Conservation (phyloP, 73 alveolate genomes). For the Tetrahymena thermophila region DNA sequence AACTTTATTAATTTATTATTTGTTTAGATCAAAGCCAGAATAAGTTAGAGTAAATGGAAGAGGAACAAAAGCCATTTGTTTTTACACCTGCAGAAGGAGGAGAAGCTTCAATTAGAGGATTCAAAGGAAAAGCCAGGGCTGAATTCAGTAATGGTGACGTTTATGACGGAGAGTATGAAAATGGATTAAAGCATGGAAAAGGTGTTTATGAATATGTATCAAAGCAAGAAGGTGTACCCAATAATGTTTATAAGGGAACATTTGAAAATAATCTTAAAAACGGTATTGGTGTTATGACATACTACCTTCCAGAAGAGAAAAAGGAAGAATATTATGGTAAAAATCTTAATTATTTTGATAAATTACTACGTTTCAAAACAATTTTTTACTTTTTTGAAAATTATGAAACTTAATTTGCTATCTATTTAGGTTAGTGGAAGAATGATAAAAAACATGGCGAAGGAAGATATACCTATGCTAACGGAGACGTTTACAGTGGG, state of each 20-base stretch:
- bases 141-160: constrained; percentile 69
- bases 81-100: constrained; percentile 30
- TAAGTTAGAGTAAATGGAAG: background rate
- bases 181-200: constrained; percentile 52
- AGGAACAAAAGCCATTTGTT: background rate
- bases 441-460: constrained; percentile 80
- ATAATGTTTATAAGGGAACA: constrained; percentile 79
- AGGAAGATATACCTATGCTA: constrained; percentile 80
- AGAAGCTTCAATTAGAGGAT: constrained; percentile 45
- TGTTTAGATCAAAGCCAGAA: background rate
- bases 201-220: constrained; percentile 9
- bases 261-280: constrained; percentile 70
- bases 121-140: constrained; percentile 71
- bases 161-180: constrained; percentile 74
- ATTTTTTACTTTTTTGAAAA: background rate
- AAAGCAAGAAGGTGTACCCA: constrained; percentile 44
- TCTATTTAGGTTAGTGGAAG: constrained; percentile 56
- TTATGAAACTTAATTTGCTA: background rate
- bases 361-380: background rate
- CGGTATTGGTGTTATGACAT: constrained; percentile 84
- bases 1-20: too few relatives aligned
- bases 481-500: constrained; percentile 86
- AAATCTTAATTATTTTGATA: background rate
- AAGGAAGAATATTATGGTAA: constrained; percentile 82
- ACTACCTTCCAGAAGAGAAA: constrained; percentile 47